Evolutionary conservation across 148 eudicot species (phyloP).

Genomic region (Silene latifolia): DNA sequence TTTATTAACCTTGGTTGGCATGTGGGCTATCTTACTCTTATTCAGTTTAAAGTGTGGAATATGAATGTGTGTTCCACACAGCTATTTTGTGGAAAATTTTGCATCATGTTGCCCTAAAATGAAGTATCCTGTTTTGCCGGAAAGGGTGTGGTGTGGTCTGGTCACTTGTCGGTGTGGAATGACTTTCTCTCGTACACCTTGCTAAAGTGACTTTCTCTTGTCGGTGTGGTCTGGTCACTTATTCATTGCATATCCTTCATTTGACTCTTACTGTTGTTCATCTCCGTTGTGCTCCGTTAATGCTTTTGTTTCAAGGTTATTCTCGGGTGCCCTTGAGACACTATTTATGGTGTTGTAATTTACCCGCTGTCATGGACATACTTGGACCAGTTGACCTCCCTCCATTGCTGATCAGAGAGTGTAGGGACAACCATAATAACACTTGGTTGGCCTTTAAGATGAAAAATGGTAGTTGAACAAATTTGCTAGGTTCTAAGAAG

Average conservation of each 20-base stretch:
- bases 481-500: constrained; percentile 14
- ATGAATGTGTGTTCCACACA: neutral
- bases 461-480: constrained; percentile 26
- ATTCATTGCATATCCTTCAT: neutral
- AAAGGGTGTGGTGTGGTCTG: neutral
- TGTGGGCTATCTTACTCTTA: neutral
- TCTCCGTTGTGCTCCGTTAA: neutral
- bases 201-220: neutral
- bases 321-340: no score
- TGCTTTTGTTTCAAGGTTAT: neutral
- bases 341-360: no score
- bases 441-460: constrained; percentile 16
- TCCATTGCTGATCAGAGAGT: neutral
- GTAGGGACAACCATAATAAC: neutral
- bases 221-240: no score
- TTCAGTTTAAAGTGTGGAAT: neutral
- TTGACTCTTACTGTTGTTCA: neutral
- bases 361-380: neutral
- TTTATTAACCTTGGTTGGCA: neutral
- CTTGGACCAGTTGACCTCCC: no score
- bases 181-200: neutral
- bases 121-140: neutral
- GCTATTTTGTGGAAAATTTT: neutral
- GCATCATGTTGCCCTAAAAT: neutral
- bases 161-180: no score